These are phyloP conservation scores for Acanthamoeba royreba DNA, from an alignment of 208 protist species.

Conservation along the genomic window DNA sequence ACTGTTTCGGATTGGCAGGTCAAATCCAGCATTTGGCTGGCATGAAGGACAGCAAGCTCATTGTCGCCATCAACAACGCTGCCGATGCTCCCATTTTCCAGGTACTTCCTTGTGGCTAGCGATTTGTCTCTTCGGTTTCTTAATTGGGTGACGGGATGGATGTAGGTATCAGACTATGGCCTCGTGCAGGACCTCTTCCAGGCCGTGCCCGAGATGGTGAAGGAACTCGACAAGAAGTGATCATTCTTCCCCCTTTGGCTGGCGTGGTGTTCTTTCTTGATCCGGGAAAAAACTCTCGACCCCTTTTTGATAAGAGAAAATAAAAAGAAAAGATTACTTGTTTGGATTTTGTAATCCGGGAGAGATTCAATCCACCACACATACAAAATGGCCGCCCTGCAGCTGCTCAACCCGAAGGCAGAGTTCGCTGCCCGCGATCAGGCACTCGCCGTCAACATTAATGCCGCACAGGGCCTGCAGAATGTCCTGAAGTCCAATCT, in stretches of 20 bases:
- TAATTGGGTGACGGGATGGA: background rate
- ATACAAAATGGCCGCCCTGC: constrained; percentile 34
- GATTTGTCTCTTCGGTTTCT: background rate
- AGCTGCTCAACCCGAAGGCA: constrained; percentile 72
- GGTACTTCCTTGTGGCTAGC: constrained; percentile 66
- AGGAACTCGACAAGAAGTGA: constrained; percentile 55
- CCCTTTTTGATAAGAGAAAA: background rate
- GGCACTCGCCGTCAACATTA: constrained; percentile 97
- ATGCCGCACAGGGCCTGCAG: constrained; percentile 95
- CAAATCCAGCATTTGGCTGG: constrained; percentile 95
- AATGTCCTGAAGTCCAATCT: constrained; percentile 98
- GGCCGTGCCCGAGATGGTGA: constrained; percentile 89
- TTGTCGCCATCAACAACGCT: constrained; percentile 90
- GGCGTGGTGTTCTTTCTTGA: no score
- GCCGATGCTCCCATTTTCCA: constrained; percentile 97
- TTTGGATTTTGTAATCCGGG: background rate
- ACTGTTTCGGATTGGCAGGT: constrained; percentile 67
- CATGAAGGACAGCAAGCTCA: constrained; percentile 98
- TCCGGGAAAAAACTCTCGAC: background rate
- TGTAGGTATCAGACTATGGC: constrained; percentile 91
- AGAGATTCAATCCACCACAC: background rate
- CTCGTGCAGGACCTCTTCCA: constrained; percentile 95
- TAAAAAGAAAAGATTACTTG: background rate
- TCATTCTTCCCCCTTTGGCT: background rate
- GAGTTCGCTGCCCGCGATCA: constrained; percentile 63